Percentiles rank a stretch among this genome's conserved stretches.
Conservation (phyloP, 768 basidiomycete species). For the Pisolithus sp. region DNA sequence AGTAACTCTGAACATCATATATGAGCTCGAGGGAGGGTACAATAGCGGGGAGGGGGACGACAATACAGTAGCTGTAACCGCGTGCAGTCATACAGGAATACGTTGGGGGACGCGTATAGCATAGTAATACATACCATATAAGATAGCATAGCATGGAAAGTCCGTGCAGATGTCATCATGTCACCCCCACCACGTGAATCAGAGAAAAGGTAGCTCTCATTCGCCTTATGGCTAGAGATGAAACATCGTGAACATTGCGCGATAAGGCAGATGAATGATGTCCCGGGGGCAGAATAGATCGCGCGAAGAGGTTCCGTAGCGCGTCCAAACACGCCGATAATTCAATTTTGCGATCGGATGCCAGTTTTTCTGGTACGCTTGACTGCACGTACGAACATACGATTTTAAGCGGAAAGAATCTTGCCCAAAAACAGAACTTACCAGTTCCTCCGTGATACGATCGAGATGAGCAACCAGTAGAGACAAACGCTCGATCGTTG, state of each 20-base stretch:
- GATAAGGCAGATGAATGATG: slow-evolving; percentile 3
- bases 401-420: slow-evolving; percentile 1
- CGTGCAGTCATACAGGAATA: slow-evolving; percentile 5
- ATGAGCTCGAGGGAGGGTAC: not conserved
- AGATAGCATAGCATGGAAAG: slow-evolving; percentile 7
- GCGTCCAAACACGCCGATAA: slow-evolving; percentile 13
- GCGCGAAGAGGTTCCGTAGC: slow-evolving; percentile 18
- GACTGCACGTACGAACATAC: slow-evolving; percentile 12
- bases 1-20: not conserved
- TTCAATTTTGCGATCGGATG: slow-evolving; percentile 2
- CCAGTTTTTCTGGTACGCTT: slow-evolving; percentile 9
- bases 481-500: slow-evolving; percentile 11
- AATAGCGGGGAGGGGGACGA: no score
- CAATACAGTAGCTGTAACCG: not conserved
- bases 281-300: slow-evolving; percentile 7
- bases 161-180: slow-evolving; percentile 11
- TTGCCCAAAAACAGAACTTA: slow-evolving; percentile 2
- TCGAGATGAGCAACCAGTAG: slow-evolving; percentile 23
- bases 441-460: slow-evolving; percentile 22
- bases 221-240: slow-evolving; percentile 4
- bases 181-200: slow-evolving; percentile 15
- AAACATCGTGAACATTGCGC: not conserved
- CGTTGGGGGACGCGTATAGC: slow-evolving; percentile 5
- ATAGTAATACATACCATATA: slow-evolving; percentile 9
- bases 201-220: slow-evolving; percentile 15